Evolutionary conservation across 2,329 filamentous ascomycete species (phyloP).

Genomic region (Simplicillium sp.): DNA sequence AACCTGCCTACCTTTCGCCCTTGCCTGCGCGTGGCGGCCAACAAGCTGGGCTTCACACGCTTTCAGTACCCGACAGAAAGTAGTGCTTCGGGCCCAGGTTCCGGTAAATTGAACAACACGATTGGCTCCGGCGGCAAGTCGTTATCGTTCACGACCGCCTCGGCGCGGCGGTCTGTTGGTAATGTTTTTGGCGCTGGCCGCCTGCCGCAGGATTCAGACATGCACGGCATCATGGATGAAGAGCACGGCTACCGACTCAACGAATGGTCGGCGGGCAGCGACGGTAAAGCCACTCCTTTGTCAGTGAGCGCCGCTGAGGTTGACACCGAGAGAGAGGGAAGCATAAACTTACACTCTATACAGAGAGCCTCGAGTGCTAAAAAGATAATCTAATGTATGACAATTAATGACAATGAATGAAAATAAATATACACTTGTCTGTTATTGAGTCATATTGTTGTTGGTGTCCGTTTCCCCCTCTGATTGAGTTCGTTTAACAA

Average conservation of each 20-base stretch:
- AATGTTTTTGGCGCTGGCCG: neutral
- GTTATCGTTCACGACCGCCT: neutral
- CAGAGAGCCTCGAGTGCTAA: neutral
- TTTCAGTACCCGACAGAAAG: neutral
- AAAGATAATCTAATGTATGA: too few relatives aligned
- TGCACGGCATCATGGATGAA: constrained; percentile 1
- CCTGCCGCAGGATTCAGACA: neutral
- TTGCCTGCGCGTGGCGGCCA: constrained; percentile 25
- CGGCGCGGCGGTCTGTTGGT: neutral
- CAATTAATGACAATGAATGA: neutral
- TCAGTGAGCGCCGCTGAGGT: neutral
- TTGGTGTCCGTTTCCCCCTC: too few relatives aligned
- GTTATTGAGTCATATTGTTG: too few relatives aligned
- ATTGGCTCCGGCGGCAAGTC: neutral
- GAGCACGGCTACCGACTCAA: neutral
- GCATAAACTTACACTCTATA: neutral
- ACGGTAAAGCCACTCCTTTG: neutral
- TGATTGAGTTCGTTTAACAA: too few relatives aligned
- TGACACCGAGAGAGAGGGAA: neutral
- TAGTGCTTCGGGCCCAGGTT: neutral
- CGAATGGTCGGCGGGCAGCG: neutral
- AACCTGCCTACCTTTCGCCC: constrained; percentile 42
- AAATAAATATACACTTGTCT: neutral
- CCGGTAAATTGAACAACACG: neutral
- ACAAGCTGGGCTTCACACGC: constrained; percentile 26